Conservation (phyloP, 1,284 basidiomycete species). For the Malassezia yamatoensis region DNA sequence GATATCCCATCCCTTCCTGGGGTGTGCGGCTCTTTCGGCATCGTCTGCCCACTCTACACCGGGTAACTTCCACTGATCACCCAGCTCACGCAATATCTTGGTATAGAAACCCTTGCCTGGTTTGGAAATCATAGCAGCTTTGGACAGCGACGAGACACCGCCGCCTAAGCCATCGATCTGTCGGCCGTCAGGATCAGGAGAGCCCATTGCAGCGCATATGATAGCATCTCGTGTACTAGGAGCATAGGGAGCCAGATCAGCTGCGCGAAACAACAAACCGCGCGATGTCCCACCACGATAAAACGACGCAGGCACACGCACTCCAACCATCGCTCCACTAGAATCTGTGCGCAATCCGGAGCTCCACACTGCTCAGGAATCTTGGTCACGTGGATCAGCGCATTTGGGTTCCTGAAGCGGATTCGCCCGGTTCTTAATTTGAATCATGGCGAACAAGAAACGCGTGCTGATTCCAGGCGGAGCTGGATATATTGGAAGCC, state of each 20-base stretch:
- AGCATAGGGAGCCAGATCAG: conserved; percentile 23
- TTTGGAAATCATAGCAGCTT: conserved; percentile 59
- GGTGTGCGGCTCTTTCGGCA: conserved; percentile 9
- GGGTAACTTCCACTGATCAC: conserved; percentile 16
- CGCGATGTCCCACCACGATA: conserved; percentile 66
- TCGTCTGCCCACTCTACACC: conserved; percentile 29
- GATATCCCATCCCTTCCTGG: conserved; percentile 28
- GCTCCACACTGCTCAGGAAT: too few species aligned
- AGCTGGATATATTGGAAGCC: conserved; percentile 60
- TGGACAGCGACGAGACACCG: conserved; percentile 66
- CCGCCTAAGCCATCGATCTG: conserved; percentile 68
- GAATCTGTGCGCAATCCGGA: too few species aligned
- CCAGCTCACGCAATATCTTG: not conserved
- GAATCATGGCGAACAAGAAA: conserved; percentile 22
- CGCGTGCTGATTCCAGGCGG: conserved; percentile 46
- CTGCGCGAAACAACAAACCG: conserved; percentile 63
- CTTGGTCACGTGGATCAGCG: not conserved
- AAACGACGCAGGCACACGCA: conserved; percentile 21
- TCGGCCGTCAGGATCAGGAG: conserved; percentile 64
- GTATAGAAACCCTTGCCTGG: conserved; percentile 12
- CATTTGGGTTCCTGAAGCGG: not conserved
- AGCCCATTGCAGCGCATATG: conserved; percentile 61
- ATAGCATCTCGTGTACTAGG: conserved; percentile 52
- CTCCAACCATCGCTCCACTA: not conserved
- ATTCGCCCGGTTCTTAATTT: not conserved